Evolutionary conservation across 78 protist species (phyloP).

Genomic region (Cavenderia fasciculata): DNA sequence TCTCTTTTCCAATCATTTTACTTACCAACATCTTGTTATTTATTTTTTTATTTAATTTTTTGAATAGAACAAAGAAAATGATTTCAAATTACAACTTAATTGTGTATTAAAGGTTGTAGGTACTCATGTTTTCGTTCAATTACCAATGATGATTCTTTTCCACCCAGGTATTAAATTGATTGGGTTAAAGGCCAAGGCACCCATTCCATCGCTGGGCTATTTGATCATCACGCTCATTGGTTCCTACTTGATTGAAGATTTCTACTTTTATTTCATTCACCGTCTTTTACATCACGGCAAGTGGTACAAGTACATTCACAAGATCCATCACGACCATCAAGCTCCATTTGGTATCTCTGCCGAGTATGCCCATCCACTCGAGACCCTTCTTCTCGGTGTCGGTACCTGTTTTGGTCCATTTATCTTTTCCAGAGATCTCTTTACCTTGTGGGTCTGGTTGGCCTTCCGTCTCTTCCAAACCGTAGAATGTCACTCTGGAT

Average conservation of each 20-base stretch:
- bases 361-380: conserved; percentile 82
- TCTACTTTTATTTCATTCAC: conserved; percentile 73
- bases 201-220: conserved; percentile 61
- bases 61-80: conserved; percentile 52
- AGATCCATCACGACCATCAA: conserved; percentile 76
- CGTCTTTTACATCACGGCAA: conserved; percentile 74
- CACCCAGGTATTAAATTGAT: conserved; percentile 50
- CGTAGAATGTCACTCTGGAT: conserved; percentile 79
- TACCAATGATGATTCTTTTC: conserved; percentile 63
- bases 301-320: conserved; percentile 77
- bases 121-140: conserved; percentile 65
- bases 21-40: not conserved
- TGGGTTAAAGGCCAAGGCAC: conserved; percentile 64
- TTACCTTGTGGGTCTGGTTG: conserved; percentile 78
- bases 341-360: conserved; percentile 82
- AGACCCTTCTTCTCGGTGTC: conserved; percentile 65
- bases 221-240: conserved; percentile 3
- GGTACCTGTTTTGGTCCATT: conserved; percentile 84
- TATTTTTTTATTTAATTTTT: not conserved
- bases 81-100: conserved; percentile 32
- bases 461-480: conserved; percentile 70
- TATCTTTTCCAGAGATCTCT: conserved; percentile 56
- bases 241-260: conserved; percentile 61
- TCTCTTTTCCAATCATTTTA: not conserved
- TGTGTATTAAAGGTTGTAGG: conserved; percentile 42